A percentile compares a stretch with the other conserved stretches of the same genome.
These are phyloP conservation scores for Neurospora sp. DNA, from an alignment of 2,329 filamentous ascomycete species.

Conservation along the genomic window DNA sequence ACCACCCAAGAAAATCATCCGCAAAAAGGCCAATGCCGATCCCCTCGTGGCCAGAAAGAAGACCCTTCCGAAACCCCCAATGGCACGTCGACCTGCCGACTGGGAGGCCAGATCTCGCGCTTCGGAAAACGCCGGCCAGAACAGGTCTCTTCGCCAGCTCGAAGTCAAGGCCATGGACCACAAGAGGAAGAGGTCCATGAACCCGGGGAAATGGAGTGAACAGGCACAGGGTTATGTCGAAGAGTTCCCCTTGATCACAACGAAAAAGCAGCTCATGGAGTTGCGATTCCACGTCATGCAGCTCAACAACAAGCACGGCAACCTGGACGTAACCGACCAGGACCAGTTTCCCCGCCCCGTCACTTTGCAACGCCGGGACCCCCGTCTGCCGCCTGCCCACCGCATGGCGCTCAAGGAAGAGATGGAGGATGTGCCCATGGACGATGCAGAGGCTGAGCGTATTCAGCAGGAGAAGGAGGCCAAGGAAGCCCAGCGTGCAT, in stretches of 20 bases:
- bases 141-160: neutral
- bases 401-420: slow-evolving; percentile 52
- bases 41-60: slow-evolving; percentile 56
- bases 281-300: slow-evolving; percentile 83
- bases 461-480: slow-evolving; percentile 66
- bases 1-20: slow-evolving; percentile 25
- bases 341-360: slow-evolving; percentile 81
- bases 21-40: slow-evolving; percentile 43
- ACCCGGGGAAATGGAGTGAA: slow-evolving; percentile 45
- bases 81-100: slow-evolving; percentile 7
- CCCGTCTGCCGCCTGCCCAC: slow-evolving; percentile 53
- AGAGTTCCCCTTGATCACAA: slow-evolving; percentile 65
- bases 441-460: slow-evolving; percentile 52
- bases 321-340: slow-evolving; percentile 59
- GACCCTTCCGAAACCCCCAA: slow-evolving; percentile 27
- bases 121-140: neutral
- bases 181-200: slow-evolving; percentile 24
- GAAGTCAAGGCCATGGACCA: neutral
- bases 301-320: slow-evolving; percentile 51
- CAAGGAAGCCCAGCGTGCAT: slow-evolving; percentile 73
- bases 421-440: slow-evolving; percentile 29
- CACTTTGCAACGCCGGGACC: slow-evolving; percentile 80
- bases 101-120: neutral
- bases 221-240: slow-evolving; percentile 38
- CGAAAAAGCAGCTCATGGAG: slow-evolving; percentile 69